phyloP scores from a whole-genome alignment of 345 rosid genomes.

The Salix exigua region DNA sequence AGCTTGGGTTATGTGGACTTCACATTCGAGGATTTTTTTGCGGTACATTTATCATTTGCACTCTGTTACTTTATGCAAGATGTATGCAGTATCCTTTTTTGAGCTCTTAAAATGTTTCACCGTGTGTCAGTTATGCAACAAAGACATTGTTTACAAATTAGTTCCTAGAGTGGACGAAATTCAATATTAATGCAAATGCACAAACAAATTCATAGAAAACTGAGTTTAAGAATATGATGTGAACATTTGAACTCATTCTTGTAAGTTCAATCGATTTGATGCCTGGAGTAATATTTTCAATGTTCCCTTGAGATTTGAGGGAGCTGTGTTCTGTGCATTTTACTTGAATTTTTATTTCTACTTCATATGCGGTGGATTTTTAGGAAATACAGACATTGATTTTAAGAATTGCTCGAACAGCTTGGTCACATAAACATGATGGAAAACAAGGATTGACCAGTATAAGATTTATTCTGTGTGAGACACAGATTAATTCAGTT shows the following conservation, averaged over 20 bases:
- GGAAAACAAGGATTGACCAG: not conserved
- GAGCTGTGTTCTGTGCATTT: not conserved
- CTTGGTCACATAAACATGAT: not conserved
- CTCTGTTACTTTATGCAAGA: not conserved
- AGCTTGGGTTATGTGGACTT: conserved; percentile 86
- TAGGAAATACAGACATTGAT: not conserved
- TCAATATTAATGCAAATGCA: not conserved
- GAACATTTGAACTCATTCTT: not conserved
- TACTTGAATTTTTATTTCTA: not conserved
- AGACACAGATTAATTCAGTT: not conserved
- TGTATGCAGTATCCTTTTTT: not conserved
- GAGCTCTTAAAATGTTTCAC: not conserved
- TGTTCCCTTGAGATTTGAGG: not conserved
- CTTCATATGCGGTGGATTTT: not conserved
- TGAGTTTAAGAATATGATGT: not conserved
- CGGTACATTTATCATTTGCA: conserved; percentile 41
- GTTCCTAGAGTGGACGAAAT: too few relatives aligned
- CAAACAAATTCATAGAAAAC: not conserved
- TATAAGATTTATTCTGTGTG: not conserved
- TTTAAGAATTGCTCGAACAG: not conserved
- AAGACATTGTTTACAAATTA: not conserved
- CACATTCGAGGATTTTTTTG: conserved; percentile 94
- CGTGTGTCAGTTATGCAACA: not conserved
- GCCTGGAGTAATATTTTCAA: not conserved
- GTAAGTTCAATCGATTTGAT: not conserved